Percentiles rank a stretch among this genome's conserved stretches.
These are phyloP conservation scores for Stygiomarasmius scandens DNA, from an alignment of 1,284 basidiomycete species.

Conservation along the genomic window DNA sequence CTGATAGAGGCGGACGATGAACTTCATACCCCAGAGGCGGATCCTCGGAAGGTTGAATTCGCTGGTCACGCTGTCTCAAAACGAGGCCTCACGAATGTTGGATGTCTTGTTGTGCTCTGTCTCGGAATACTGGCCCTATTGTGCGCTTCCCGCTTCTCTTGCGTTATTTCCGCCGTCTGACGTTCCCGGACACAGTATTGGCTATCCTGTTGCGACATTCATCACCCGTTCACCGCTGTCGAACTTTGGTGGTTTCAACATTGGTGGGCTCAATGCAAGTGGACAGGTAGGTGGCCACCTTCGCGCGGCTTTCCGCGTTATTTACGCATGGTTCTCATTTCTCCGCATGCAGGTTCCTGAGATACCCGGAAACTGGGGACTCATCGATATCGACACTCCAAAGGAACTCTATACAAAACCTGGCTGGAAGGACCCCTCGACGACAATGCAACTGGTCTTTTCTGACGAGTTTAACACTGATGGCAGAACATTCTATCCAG, in stretches of 20 bases:
- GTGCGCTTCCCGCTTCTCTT: slow-evolving; percentile 1
- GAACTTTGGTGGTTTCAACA: slow-evolving; percentile 51
- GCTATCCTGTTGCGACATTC: slow-evolving; percentile 40
- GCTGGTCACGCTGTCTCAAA: slow-evolving; percentile 32
- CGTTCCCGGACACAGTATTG: slow-evolving; percentile 26
- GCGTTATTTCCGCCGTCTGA: slow-evolving; percentile 8
- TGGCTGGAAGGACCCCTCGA: slow-evolving; percentile 41
- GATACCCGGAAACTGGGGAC: slow-evolving; percentile 40
- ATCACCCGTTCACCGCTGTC: slow-evolving; percentile 37
- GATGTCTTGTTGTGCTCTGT: slow-evolving; percentile 46
- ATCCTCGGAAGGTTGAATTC: slow-evolving; percentile 18
- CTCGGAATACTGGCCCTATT: slow-evolving; percentile 8
- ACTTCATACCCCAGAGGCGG: slow-evolving; percentile 38
- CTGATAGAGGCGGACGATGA: slow-evolving; percentile 37
- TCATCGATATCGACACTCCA: slow-evolving; percentile 59
- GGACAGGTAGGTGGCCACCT: slow-evolving; percentile 12
- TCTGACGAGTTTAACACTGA: slow-evolving; percentile 69
- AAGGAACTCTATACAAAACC: slow-evolving; percentile 40
- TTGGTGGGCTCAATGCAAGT: slow-evolving; percentile 62
- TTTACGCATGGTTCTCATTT: slow-evolving; percentile 1
- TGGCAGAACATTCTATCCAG: slow-evolving; percentile 55
- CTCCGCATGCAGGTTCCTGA: slow-evolving; percentile 31
- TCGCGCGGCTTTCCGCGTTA: neutral
- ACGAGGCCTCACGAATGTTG: slow-evolving; percentile 52
- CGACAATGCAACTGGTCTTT: slow-evolving; percentile 38